These are phyloP conservation scores for Lizonia empirigonia DNA, from an alignment of 2,329 filamentous ascomycete species.

Conservation along the genomic window DNA sequence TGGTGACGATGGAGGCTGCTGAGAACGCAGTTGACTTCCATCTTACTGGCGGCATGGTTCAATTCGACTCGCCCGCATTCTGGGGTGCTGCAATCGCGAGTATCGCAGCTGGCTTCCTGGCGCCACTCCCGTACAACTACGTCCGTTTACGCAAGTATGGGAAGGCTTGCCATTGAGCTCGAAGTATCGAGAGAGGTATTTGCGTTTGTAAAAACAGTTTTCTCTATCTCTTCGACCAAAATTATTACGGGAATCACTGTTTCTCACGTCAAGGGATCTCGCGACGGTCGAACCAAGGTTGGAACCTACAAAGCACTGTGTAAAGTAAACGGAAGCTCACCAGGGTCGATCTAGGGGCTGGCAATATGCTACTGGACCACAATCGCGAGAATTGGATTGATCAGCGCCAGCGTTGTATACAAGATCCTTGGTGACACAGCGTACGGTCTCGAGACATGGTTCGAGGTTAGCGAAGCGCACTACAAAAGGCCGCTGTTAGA, in stretches of 20 bases:
- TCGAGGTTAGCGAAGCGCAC: slow-evolving; percentile 2
- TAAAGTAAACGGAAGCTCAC: not conserved
- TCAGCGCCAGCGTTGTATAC: not conserved
- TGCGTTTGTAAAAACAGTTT: not conserved
- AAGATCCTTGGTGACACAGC: not conserved
- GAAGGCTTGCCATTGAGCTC: slow-evolving; percentile 53
- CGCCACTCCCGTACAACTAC: slow-evolving; percentile 62
- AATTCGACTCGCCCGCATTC: slow-evolving; percentile 55
- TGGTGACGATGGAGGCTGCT: slow-evolving; percentile 63
- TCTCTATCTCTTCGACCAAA: not conserved
- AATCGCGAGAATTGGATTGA: not conserved
- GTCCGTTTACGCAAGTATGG: slow-evolving; percentile 56
- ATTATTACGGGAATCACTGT: not conserved
- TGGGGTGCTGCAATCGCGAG: slow-evolving; percentile 59
- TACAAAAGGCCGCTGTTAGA: slow-evolving; percentile 3
- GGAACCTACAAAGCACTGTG: not conserved
- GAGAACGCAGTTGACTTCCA: slow-evolving; percentile 63
- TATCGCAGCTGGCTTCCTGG: slow-evolving; percentile 54
- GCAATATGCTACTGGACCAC: not conserved
- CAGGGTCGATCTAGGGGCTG: not conserved
- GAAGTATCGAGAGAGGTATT: not conserved
- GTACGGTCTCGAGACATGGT: slow-evolving; percentile 1
- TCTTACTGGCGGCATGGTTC: slow-evolving; percentile 59
- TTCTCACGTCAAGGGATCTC: too few relatives aligned
- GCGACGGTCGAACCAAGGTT: too few relatives aligned